Conservation (phyloP, 257 asterid genomes). For the Anisodus acutangulus region DNA sequence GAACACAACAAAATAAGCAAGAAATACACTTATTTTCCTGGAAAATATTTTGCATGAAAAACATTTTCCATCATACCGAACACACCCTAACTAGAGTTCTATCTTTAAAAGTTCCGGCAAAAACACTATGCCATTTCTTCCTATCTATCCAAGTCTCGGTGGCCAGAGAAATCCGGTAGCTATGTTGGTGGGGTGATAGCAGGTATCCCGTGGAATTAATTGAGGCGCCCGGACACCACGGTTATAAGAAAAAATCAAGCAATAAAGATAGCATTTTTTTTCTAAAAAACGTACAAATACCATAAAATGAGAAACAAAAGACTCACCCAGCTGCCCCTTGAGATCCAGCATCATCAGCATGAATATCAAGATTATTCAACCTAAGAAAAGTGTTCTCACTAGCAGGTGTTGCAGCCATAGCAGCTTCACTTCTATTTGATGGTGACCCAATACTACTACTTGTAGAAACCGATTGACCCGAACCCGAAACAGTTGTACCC, state of each 20-base stretch:
- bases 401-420: slow-evolving; percentile 65
- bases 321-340: slow-evolving; percentile 86
- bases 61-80: too few species aligned
- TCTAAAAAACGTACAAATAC: neutral
- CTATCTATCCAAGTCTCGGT: too few species aligned
- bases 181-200: too few species aligned
- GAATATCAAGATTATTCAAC: slow-evolving; percentile 76
- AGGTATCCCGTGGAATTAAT: too few species aligned
- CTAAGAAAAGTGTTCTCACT: slow-evolving; percentile 64
- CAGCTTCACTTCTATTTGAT: slow-evolving; percentile 89
- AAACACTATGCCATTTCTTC: neutral
- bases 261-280: too few species aligned
- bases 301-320: slow-evolving; percentile 26
- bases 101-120: neutral
- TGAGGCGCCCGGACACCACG: too few species aligned
- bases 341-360: slow-evolving; percentile 90
- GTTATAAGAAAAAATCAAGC: too few species aligned
- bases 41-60: too few species aligned
- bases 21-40: too few species aligned
- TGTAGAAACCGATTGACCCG: slow-evolving; percentile 93
- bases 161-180: too few species aligned
- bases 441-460: slow-evolving; percentile 97
- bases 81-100: neutral
- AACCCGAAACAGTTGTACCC: slow-evolving; percentile 89
- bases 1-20: too few species aligned